Conservation (phyloP, 495 filamentous ascomycete genomes). For the Staphylotrichum longicolle region DNA sequence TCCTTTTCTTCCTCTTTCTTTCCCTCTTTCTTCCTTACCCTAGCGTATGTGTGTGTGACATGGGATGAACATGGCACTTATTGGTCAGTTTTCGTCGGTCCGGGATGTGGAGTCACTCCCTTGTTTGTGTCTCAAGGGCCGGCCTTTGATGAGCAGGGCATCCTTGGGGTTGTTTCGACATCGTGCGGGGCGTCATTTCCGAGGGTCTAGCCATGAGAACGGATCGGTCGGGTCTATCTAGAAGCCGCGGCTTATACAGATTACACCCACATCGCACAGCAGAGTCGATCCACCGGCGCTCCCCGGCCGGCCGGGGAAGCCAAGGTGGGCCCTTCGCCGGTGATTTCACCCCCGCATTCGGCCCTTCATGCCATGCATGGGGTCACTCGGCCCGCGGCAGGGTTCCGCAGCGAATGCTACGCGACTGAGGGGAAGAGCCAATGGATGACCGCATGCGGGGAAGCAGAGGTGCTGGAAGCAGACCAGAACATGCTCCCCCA, state of each 20-base stretch:
- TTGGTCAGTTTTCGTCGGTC: too few relatives aligned
- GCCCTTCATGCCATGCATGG: constrained; percentile 17
- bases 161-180: too few relatives aligned
- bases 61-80: too few relatives aligned
- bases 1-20: background rate
- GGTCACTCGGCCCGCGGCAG: background rate
- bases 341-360: constrained; percentile 22
- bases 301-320: constrained; percentile 1
- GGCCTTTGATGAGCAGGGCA: too few relatives aligned
- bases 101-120: too few relatives aligned
- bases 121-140: too few relatives aligned
- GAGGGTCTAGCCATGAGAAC: too few relatives aligned
- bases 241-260: too few relatives aligned
- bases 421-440: constrained; percentile 6
- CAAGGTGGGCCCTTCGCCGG: background rate
- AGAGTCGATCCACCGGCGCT: too few relatives aligned
- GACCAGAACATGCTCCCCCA: background rate
- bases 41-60: background rate
- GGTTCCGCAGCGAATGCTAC: constrained; percentile 11
- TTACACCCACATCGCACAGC: too few relatives aligned
- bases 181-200: too few relatives aligned
- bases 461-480: background rate
- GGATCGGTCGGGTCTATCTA: too few relatives aligned
- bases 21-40: background rate
- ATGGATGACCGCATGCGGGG: background rate